These are phyloP conservation scores for Colletotrichum lini DNA, from an alignment of 2,329 filamentous ascomycete species.

Conservation along the genomic window DNA sequence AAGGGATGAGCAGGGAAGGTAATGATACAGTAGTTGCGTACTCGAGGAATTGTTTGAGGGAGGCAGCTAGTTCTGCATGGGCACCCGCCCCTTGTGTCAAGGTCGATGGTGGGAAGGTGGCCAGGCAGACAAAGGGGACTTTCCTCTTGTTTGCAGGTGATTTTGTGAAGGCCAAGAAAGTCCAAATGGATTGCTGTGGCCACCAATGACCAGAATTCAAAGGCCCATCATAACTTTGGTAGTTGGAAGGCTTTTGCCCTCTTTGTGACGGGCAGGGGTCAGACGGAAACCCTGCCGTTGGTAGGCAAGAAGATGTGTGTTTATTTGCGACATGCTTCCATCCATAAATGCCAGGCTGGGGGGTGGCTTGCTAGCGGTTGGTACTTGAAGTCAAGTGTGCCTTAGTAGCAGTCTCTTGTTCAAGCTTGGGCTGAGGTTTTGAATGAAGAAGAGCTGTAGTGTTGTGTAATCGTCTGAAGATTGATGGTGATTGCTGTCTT, in stretches of 20 bases:
- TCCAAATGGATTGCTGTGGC: not conserved
- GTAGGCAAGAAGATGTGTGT: too few species aligned
- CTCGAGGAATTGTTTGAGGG: not conserved
- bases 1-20: not conserved
- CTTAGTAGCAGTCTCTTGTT: not conserved
- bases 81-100: not conserved
- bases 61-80: too few species aligned
- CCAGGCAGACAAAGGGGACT: not conserved
- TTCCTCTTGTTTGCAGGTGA: not conserved
- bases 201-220: not conserved
- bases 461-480: not conserved
- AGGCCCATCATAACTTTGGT: not conserved
- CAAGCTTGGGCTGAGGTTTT: not conserved
- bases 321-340: too few species aligned
- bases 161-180: not conserved
- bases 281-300: not conserved
- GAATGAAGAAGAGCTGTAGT: not conserved
- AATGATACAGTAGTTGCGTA: not conserved
- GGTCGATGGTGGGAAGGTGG: not conserved
- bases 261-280: too few species aligned
- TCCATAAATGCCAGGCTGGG: too few species aligned
- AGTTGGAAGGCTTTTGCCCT: not conserved
- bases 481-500: not conserved
- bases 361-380: not conserved
- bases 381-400: too few species aligned